These are phyloP conservation scores for Ganoderma sp. DNA, from an alignment of 1,284 basidiomycete species.

Conservation along the genomic window DNA sequence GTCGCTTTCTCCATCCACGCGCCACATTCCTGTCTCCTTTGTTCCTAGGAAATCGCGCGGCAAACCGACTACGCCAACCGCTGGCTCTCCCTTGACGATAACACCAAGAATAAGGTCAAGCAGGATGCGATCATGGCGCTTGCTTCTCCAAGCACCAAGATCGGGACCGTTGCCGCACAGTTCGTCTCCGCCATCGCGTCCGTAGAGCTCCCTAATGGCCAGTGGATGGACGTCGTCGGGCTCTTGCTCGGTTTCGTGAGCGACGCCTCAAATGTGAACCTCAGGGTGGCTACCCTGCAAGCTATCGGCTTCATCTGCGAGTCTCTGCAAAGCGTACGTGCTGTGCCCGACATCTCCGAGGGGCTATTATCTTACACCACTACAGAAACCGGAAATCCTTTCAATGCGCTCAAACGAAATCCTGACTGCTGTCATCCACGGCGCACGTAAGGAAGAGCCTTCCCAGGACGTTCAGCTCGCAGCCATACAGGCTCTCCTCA, in stretches of 20 bases:
- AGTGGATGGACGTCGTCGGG: conserved; percentile 93
- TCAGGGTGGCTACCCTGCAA: conserved; percentile 91
- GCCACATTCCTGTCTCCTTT: conserved; percentile 23
- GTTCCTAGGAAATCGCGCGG: conserved; percentile 73
- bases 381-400: conserved; percentile 89
- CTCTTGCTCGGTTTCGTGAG: conserved; percentile 88
- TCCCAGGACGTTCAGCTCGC: conserved; percentile 95
- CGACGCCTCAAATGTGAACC: conserved; percentile 75
- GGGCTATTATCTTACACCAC: conserved; percentile 23
- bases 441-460: conserved; percentile 94
- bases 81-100: conserved; percentile 81
- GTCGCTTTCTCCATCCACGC: conserved; percentile 25
- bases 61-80: conserved; percentile 78
- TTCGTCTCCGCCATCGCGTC: conserved; percentile 93
- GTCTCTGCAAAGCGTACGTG: conserved; percentile 75
- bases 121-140: conserved; percentile 86
- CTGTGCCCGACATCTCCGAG: conserved; percentile 19
- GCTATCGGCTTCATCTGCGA: conserved; percentile 98
- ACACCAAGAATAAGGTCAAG: conserved; percentile 85
- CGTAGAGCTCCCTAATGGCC: conserved; percentile 86
- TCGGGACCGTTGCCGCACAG: conserved; percentile 90
- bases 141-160: conserved; percentile 73
- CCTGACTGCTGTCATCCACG: conserved; percentile 97
- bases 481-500: conserved; percentile 91
- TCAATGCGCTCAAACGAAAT: conserved; percentile 95